Conservation (phyloP, 192 early-diverging fungal species). For the Coemansia sp. region DNA sequence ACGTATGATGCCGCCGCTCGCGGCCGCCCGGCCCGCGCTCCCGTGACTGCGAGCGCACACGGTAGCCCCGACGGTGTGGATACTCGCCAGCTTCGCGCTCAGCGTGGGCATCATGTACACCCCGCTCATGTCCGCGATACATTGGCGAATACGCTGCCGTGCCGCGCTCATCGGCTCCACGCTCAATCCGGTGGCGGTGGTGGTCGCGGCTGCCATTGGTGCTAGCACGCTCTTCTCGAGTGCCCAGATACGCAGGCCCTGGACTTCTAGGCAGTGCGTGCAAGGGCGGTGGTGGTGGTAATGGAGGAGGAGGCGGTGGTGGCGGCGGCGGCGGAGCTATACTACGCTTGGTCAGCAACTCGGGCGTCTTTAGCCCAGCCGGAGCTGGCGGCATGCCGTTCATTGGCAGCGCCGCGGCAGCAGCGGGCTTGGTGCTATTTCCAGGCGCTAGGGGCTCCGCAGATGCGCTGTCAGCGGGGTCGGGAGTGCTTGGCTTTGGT, state of each 20-base stretch:
- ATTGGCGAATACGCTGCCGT: not conserved
- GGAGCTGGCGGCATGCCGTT: not conserved
- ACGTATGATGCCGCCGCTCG: constrained; percentile 26
- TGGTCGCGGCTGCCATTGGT: constrained; percentile 7
- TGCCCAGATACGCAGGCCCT: not conserved
- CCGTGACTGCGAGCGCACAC: constrained; percentile 29
- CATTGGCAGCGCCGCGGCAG: not conserved
- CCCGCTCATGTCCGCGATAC: constrained; percentile 19
- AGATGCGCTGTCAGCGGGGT: not conserved
- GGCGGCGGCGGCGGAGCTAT: constrained; percentile 1
- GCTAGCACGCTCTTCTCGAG: not conserved
- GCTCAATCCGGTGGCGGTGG: constrained; percentile 11
- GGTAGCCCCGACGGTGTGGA: constrained; percentile 16
- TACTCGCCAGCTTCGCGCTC: constrained; percentile 45
- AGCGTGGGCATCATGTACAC: not conserved
- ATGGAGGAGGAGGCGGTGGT: constrained; percentile 1
- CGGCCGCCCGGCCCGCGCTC: constrained; percentile 25
- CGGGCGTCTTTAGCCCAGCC: not conserved
- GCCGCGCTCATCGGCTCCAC: not conserved
- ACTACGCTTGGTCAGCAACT: not conserved
- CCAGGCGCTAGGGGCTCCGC: too few species aligned
- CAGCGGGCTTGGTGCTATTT: not conserved
- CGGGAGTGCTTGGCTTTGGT: constrained; percentile 5
- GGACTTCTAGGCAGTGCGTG: not conserved
- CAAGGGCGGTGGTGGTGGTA: too few species aligned